Evolutionary conservation across 306 rosid genomes (phyloP).

Genomic region (Prunus davidiana): DNA sequence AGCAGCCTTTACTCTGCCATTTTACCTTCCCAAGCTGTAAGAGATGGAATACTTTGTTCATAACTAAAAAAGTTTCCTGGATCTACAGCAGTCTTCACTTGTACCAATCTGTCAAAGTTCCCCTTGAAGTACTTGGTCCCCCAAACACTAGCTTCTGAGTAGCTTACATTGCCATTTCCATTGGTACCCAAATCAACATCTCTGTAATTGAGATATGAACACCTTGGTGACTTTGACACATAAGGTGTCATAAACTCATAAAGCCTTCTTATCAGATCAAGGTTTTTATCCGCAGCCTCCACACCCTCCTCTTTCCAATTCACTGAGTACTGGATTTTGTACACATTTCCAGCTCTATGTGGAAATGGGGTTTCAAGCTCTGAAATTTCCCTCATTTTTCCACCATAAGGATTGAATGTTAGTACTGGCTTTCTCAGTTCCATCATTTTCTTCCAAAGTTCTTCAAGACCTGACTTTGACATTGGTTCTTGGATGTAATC

Average conservation of each 20-base stretch:
- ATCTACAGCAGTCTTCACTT: conserved; percentile 56
- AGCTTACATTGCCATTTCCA: conserved; percentile 43
- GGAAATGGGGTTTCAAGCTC: conserved; percentile 66
- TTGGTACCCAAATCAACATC: conserved; percentile 72
- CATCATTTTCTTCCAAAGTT: conserved; percentile 60
- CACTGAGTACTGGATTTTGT: conserved; percentile 63
- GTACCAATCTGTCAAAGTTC: conserved; percentile 59
- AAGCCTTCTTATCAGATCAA: conserved; percentile 41
- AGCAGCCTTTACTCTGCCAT: conserved; percentile 24
- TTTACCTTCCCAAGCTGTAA: conserved; percentile 20
- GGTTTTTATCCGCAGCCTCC: conserved; percentile 27
- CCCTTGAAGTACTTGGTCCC: conserved; percentile 63
- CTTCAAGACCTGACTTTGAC: conserved; percentile 44
- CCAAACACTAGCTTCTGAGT: conserved; percentile 55
- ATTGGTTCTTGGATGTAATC: conserved; percentile 62
- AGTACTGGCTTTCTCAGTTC: conserved; percentile 46
- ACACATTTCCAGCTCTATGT: conserved; percentile 65
- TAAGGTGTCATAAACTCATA: conserved; percentile 63
- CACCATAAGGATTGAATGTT: conserved; percentile 64
- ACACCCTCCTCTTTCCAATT: conserved; percentile 55
- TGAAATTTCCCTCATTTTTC: conserved; percentile 61
- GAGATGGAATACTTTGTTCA: conserved; percentile 72
- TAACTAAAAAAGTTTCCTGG: conserved; percentile 58
- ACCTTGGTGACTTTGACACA: conserved; percentile 61
- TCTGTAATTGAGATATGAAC: conserved; percentile 68